Conservation (phyloP, 139 green algal species). For the Tetradesmus lagerheimii region DNA sequence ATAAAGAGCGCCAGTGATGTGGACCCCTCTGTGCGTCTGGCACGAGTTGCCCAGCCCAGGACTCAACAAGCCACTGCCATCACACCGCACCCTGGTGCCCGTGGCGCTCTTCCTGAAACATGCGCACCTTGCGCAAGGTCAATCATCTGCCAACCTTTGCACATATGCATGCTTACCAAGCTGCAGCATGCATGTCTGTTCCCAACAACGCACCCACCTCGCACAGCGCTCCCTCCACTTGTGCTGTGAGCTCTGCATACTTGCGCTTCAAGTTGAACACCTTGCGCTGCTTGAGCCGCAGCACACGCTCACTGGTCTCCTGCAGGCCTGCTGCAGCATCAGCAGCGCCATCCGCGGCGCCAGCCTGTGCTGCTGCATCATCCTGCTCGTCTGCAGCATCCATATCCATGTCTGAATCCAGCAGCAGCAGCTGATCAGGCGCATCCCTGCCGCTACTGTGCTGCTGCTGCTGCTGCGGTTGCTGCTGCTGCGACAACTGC, state of each 20-base stretch:
- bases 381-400: slow-evolving; percentile 4
- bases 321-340: not conserved
- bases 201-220: slow-evolving; percentile 8
- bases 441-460: not conserved
- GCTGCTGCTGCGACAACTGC: not conserved
- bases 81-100: too few relatives aligned
- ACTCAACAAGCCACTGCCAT: too few relatives aligned
- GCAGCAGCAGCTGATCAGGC: not conserved
- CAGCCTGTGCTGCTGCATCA: slow-evolving; percentile 1
- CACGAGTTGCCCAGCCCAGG: too few relatives aligned
- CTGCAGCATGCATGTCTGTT: not conserved
- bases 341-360: not conserved
- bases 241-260: slow-evolving; percentile 44
- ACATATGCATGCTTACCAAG: not conserved
- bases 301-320: not conserved
- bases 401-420: not conserved
- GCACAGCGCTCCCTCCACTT: slow-evolving; percentile 42
- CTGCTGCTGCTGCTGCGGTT: slow-evolving; percentile 11
- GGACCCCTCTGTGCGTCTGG: too few relatives aligned
- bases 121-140: too few relatives aligned
- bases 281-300: slow-evolving; percentile 23
- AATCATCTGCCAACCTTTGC: not conserved
- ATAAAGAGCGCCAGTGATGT: too few relatives aligned
- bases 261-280: slow-evolving; percentile 38
- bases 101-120: too few relatives aligned